These are phyloP conservation scores for Boletus subparvulus DNA, from an alignment of 768 basidiomycete genomes.

Conservation along the genomic window DNA sequence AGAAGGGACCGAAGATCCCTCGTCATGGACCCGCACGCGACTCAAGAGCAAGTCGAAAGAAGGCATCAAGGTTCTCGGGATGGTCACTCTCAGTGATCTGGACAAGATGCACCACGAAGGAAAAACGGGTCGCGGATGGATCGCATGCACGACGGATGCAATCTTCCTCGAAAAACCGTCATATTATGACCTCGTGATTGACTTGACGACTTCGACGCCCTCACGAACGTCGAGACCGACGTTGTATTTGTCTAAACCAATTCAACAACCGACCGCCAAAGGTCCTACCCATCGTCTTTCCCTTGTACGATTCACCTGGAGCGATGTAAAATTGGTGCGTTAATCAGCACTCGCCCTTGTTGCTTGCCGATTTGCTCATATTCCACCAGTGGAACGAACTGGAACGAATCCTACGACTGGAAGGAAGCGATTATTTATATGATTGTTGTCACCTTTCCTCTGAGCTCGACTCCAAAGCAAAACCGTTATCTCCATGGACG, in stretches of 20 bases:
- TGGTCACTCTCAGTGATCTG: conserved; percentile 76
- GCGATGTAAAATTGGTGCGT: conserved; percentile 71
- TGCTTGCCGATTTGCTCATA: not conserved
- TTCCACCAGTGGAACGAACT: conserved; percentile 69
- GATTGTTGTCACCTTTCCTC: conserved; percentile 38
- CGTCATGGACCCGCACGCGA: conserved; percentile 32
- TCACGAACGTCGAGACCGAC: conserved; percentile 62
- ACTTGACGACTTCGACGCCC: conserved; percentile 67
- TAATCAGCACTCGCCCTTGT: not conserved
- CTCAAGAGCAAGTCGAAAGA: conserved; percentile 45
- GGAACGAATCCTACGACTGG: conserved; percentile 63
- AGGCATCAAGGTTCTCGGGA: conserved; percentile 69
- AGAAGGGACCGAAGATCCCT: conserved; percentile 23
- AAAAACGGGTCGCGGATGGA: conserved; percentile 68
- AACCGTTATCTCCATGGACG: conserved; percentile 54
- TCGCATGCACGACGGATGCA: conserved; percentile 85
- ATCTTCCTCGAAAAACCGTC: conserved; percentile 80
- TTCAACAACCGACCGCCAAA: conserved; percentile 36
- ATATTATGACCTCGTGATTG: conserved; percentile 79
- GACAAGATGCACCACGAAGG: conserved; percentile 59
- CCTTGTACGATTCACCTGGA: conserved; percentile 76
- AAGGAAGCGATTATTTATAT: conserved; percentile 32
- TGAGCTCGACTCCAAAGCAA: conserved; percentile 35
- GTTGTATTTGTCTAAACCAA: conserved; percentile 58
- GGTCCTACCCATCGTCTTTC: conserved; percentile 56